Evolutionary conservation across 768 basidiomycete genomes (phyloP).

Genomic region (Lactifluus echinatus): DNA sequence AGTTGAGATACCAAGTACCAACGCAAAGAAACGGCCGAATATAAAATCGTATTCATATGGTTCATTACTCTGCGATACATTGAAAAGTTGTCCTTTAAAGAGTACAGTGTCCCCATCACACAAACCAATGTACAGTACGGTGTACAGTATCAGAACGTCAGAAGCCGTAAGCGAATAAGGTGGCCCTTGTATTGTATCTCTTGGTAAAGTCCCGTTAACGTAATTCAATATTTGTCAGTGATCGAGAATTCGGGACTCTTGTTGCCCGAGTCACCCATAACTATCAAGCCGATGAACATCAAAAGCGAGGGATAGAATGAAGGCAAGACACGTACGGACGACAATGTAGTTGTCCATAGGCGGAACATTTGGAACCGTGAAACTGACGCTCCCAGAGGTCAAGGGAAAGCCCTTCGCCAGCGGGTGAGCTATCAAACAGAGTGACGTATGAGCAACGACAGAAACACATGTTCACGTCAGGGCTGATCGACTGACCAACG

Average conservation of each 20-base stretch:
- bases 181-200: background rate
- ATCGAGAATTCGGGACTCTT: constrained; percentile 53
- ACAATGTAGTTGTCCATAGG: constrained; percentile 46
- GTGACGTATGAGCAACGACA: background rate
- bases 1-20: background rate
- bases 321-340: constrained; percentile 43
- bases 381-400: constrained; percentile 36
- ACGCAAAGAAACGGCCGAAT: background rate
- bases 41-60: background rate
- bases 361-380: constrained; percentile 45
- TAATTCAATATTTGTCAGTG: background rate
- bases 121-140: background rate
- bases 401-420: constrained; percentile 51
- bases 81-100: background rate
- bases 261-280: constrained; percentile 64
- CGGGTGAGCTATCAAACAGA: constrained; percentile 37
- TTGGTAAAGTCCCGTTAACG: too few relatives aligned
- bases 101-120: background rate
- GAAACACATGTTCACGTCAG: constrained; percentile 19
- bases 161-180: background rate
- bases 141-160: constrained; percentile 1
- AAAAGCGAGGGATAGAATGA: background rate
- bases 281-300: constrained; percentile 28
- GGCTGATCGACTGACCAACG: constrained; percentile 30
- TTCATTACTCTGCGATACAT: background rate